Evolutionary conservation across 1,284 basidiomycete genomes (phyloP), one percentile per base, ranked within the genome.

Genomic region (Trametes hirsuta): DNA sequence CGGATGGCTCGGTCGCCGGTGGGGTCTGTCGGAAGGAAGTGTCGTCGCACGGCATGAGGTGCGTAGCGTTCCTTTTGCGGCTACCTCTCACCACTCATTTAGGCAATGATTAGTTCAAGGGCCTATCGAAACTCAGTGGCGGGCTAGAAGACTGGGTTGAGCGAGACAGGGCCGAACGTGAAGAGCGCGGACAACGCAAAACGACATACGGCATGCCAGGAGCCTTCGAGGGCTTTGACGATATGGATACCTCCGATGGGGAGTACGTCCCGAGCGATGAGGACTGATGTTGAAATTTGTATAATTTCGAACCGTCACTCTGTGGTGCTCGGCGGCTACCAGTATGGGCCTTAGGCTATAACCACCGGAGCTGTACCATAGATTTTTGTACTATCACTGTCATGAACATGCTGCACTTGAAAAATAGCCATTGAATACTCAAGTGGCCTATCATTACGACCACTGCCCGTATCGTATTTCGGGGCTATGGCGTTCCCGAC

Each of bases 1-100:
- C 2, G 93, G 88, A 5, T 98, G 96, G 95, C 87, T 92, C 51
- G 82, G 81, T 25, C 79, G 79, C 25, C 77, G 79, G 15, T 80
- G 79, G 45, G 82, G 68, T 18, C 24, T 59, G n/a, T 59, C 68
- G 21, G 71, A 73, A 54, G 68, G 85, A 6, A 94, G 94, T 42
- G 83, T 86, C 44, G 83, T 98, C 24, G 95, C 94, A 4, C 83
- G 91, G 63, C 95, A 98, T 69, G 93, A 69, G 62, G 68, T 69
- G 8, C 53, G 66, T 47, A 30, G 30, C 8, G 30, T 25, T 10
- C 1, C 21, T 14, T 4, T 21, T 22, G 6, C 18, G 37, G 14
- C 14, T 45, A 0, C 18, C 15, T 12, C 6, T n/a, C 18, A 18
- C 49, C 18, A 24, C 5, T 15, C 6, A n/a, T 18, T 21, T 3